phyloP scores from a whole-genome alignment of 2,329 filamentous ascomycete genomes.

The Myriangium duriaei region DNA sequence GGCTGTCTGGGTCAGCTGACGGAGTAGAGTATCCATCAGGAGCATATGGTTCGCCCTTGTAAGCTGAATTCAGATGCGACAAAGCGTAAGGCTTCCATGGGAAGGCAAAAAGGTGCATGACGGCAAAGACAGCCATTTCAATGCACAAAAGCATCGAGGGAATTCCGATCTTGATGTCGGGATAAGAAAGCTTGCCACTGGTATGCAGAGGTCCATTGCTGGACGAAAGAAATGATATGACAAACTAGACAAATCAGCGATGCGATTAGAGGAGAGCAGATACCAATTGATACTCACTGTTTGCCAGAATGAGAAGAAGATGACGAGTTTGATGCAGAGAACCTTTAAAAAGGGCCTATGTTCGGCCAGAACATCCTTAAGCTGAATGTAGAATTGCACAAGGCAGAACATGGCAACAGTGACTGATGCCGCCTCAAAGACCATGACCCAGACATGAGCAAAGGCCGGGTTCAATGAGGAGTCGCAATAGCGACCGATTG shows the following conservation, averaged over 20 bases:
- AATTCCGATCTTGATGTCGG: slow-evolving; percentile 70
- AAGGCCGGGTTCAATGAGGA: slow-evolving; percentile 66
- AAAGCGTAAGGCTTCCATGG: slow-evolving; percentile 57
- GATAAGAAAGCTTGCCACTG: slow-evolving; percentile 50
- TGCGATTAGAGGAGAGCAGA: background rate
- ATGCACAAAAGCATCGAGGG: slow-evolving; percentile 66
- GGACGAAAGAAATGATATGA: slow-evolving; percentile 49
- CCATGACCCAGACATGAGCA: slow-evolving; percentile 71
- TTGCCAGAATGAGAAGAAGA: slow-evolving; percentile 89
- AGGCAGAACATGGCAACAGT: slow-evolving; percentile 80
- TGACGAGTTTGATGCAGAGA: slow-evolving; percentile 75
- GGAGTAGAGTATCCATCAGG: slow-evolving; percentile 15
- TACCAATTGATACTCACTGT: slow-evolving; percentile 26
- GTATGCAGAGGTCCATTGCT: slow-evolving; percentile 52
- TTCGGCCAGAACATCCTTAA: slow-evolving; percentile 53
- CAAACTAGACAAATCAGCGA: slow-evolving; percentile 25
- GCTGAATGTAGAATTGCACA: slow-evolving; percentile 74
- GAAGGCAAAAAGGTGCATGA: slow-evolving; percentile 74
- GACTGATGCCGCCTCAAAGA: slow-evolving; percentile 59
- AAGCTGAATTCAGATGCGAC: slow-evolving; percentile 1
- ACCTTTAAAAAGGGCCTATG: slow-evolving; percentile 70
- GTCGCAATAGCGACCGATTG: slow-evolving; percentile 61
- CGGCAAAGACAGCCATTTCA: slow-evolving; percentile 71
- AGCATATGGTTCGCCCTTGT: slow-evolving; percentile 17
- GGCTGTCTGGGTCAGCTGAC: background rate